Evolutionary conservation across 2,329 filamentous ascomycete species (phyloP).

Genomic region (Beauveria sp.): DNA sequence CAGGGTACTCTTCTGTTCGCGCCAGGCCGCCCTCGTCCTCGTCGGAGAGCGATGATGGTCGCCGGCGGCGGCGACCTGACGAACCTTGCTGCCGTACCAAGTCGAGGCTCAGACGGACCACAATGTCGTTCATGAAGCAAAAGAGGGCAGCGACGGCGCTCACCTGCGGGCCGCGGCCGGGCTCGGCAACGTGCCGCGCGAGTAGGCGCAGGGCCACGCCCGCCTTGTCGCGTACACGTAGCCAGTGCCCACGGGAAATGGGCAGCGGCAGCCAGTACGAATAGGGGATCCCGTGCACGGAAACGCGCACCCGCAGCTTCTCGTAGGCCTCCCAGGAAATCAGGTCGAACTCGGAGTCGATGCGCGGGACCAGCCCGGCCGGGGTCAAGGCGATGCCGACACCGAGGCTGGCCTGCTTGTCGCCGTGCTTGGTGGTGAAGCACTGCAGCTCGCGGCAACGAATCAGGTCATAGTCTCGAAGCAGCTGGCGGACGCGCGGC

Average conservation of each 20-base stretch:
- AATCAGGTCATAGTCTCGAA: conserved; percentile 28
- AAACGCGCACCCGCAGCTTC: conserved; percentile 27
- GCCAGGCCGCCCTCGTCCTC: background rate
- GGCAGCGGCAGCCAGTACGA: conserved; percentile 38
- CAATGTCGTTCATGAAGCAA: conserved; percentile 42
- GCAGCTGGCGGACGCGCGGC: conserved; percentile 25
- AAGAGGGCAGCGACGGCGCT: conserved; percentile 24
- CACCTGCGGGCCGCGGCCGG: background rate
- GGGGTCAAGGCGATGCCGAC: conserved; percentile 28
- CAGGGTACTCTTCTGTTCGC: conserved; percentile 29
- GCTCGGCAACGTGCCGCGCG: background rate
- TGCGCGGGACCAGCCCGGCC: conserved; percentile 17
- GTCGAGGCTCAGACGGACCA: conserved; percentile 37
- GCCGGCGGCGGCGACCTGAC: background rate
- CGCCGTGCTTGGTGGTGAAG: conserved; percentile 36
- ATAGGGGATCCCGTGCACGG: conserved; percentile 35
- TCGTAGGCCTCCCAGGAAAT: conserved; percentile 34
- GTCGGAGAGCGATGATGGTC: background rate
- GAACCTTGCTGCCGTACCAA: conserved; percentile 1
- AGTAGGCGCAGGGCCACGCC: background rate
- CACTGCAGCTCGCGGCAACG: conserved; percentile 38
- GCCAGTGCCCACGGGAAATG: conserved; percentile 38
- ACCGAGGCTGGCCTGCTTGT: conserved; percentile 31
- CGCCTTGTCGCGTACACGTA: conserved; percentile 23
- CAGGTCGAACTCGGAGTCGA: conserved; percentile 42